Conservation (phyloP, 2,329 filamentous ascomycete genomes). For the Lomentospora prolificans region DNA sequence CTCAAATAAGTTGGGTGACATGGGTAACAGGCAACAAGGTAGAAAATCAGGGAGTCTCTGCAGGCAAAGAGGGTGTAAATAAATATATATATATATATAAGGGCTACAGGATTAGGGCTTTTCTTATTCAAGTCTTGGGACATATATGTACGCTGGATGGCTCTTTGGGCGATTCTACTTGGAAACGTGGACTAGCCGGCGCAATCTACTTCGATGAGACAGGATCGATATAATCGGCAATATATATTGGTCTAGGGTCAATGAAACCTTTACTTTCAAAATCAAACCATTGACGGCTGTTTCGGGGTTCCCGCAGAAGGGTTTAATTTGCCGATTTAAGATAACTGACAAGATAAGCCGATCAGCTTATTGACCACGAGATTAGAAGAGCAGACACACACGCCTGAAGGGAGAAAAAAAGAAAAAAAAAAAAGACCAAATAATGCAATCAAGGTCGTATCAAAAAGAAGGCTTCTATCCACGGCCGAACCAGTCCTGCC, state of each 20-base stretch:
- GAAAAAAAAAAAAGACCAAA: constrained; percentile 9
- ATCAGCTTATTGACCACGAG: too few species aligned
- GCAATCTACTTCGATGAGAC: not conserved
- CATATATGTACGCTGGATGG: too few species aligned
- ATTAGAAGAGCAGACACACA: too few species aligned
- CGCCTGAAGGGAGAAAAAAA: not conserved
- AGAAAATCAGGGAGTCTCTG: not conserved
- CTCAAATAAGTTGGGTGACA: not conserved
- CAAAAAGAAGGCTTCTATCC: not conserved
- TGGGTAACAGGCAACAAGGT: not conserved
- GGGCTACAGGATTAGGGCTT: too few species aligned
- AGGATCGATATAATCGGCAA: not conserved
- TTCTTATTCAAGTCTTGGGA: too few species aligned
- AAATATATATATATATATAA: too few species aligned
- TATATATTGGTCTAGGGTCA: not conserved
- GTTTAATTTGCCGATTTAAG: too few species aligned
- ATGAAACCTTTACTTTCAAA: too few species aligned
- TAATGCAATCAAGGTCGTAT: not conserved
- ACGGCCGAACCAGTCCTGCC: not conserved
- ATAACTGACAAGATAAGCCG: too few species aligned
- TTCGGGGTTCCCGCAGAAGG: too few species aligned
- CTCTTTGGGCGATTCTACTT: not conserved
- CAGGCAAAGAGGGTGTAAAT: too few species aligned
- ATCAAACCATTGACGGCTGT: too few species aligned
- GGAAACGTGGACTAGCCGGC: not conserved